phyloP scores from a whole-genome alignment of 371 early-diverging fungal genomes.

The Sporodiniella umbellata region DNA sequence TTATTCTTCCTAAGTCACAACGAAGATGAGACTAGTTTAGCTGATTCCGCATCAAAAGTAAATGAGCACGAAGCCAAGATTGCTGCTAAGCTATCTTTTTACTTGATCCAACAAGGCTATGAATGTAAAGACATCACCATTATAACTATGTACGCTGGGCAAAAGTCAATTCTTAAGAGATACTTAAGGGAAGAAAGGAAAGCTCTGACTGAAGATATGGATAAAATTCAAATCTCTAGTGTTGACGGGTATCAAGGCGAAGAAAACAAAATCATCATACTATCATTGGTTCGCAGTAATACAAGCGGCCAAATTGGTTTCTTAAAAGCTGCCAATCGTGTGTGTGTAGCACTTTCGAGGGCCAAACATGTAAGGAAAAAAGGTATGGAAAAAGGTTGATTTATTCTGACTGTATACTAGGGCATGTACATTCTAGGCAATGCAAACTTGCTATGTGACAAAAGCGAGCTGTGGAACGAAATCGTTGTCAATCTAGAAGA shows the following conservation, averaged over 20 bases:
- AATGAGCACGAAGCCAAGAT: constrained; percentile 62
- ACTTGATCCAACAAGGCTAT: constrained; percentile 58
- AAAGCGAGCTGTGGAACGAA: constrained; percentile 61
- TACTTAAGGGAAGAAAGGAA: constrained; percentile 33
- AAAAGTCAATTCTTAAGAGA: constrained; percentile 41
- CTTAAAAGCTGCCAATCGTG: constrained; percentile 66
- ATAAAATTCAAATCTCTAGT: constrained; percentile 55
- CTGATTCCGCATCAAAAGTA: constrained; percentile 52
- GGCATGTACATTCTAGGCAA: constrained; percentile 78
- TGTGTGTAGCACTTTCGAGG: constrained; percentile 77
- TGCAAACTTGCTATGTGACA: constrained; percentile 44
- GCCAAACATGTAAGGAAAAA: constrained; percentile 59
- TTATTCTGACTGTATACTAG: constrained; percentile 14
- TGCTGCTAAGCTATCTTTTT: constrained; percentile 48
- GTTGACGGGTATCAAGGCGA: constrained; percentile 84
- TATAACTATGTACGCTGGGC: constrained; percentile 63
- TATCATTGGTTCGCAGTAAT: constrained; percentile 69
- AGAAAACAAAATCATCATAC: constrained; percentile 71
- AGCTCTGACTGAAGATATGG: constrained; percentile 19
- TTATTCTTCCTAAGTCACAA: constrained; percentile 56
- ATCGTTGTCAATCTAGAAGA: constrained; percentile 41
- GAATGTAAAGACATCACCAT: constrained; percentile 49
- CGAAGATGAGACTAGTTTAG: constrained; percentile 42
- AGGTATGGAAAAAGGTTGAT: too few relatives aligned
- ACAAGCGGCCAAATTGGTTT: constrained; percentile 67